Conservation (phyloP, 2,329 filamentous ascomycete species). For the Talaromyces sp. region DNA sequence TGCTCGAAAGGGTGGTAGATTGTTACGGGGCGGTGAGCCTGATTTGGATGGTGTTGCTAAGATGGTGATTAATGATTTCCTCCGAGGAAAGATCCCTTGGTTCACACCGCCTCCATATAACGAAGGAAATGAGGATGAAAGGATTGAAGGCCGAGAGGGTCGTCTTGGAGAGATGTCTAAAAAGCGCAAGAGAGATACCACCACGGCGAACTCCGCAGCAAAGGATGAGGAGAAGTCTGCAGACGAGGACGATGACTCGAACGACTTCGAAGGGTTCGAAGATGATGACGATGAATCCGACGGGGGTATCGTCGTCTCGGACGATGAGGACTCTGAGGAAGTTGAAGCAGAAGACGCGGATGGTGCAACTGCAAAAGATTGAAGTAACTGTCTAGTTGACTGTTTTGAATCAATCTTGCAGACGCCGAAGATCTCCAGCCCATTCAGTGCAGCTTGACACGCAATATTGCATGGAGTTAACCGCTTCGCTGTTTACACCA, state of each 20-base stretch:
- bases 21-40: conserved; percentile 89
- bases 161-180: conserved; percentile 79
- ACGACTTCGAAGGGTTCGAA: conserved; percentile 18
- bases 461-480: not conserved
- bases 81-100: conserved; percentile 94
- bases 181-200: conserved; percentile 68
- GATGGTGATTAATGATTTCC: conserved; percentile 95
- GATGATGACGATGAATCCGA: conserved; percentile 41
- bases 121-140: conserved; percentile 51
- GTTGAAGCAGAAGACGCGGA: conserved; percentile 8
- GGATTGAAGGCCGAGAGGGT: conserved; percentile 70
- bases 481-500: conserved; percentile 6
- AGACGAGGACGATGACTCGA: conserved; percentile 25
- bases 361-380: not conserved
- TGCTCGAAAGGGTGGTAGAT: conserved; percentile 79
- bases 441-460: conserved; percentile 32
- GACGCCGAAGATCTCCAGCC: conserved; percentile 34
- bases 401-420: not conserved
- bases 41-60: conserved; percentile 94
- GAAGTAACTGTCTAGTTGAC: not conserved
- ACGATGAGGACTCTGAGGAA: conserved; percentile 24
- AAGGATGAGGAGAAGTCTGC: conserved; percentile 38
- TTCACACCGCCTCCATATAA: conserved; percentile 74
- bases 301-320: conserved; percentile 30
- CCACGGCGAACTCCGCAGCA: conserved; percentile 40